These are phyloP conservation scores for Zasmidium cellare DNA, from an alignment of 2,329 filamentous ascomycete species.

Conservation along the genomic window DNA sequence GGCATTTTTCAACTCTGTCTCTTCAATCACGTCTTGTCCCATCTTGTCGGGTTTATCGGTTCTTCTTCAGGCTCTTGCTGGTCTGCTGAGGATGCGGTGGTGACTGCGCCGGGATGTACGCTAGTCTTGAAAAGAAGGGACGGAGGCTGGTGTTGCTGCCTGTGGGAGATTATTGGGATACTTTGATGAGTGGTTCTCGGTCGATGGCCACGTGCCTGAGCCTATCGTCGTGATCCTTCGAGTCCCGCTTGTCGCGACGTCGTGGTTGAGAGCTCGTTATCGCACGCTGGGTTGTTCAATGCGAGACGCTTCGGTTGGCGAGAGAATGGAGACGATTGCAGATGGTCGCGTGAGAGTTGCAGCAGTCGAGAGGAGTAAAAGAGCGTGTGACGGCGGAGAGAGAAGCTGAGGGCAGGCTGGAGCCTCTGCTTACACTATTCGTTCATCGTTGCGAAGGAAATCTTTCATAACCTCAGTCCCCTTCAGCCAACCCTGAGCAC, in stretches of 20 bases:
- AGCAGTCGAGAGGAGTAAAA: not conserved
- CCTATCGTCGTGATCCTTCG: not conserved
- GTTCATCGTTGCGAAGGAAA: not conserved
- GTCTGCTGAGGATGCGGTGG: not conserved
- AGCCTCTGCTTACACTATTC: not conserved
- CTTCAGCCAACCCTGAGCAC: too few relatives aligned
- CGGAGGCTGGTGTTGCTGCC: not conserved
- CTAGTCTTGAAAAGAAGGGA: not conserved
- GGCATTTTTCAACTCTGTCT: constrained; percentile 16
- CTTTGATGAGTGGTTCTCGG: not conserved
- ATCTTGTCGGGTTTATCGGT: constrained; percentile 11
- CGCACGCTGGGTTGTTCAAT: not conserved
- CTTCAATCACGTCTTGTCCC: constrained; percentile 26
- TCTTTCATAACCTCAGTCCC: not conserved
- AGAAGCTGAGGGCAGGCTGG: not conserved
- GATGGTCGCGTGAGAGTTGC: not conserved
- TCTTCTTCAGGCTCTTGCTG: not conserved
- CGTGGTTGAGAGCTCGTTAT: not conserved
- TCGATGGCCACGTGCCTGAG: not conserved
- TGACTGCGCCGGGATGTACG: not conserved
- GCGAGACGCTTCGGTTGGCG: not conserved
- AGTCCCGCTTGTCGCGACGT: not conserved
- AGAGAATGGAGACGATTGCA: not conserved
- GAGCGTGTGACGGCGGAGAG: not conserved
- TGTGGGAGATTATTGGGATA: too few relatives aligned